A percentile compares a stretch with the other conserved stretches of the same genome.
Evolutionary conservation across 108 stramenopile species (phyloP).

Genomic region (Pseudonitzschia pungens): DNA sequence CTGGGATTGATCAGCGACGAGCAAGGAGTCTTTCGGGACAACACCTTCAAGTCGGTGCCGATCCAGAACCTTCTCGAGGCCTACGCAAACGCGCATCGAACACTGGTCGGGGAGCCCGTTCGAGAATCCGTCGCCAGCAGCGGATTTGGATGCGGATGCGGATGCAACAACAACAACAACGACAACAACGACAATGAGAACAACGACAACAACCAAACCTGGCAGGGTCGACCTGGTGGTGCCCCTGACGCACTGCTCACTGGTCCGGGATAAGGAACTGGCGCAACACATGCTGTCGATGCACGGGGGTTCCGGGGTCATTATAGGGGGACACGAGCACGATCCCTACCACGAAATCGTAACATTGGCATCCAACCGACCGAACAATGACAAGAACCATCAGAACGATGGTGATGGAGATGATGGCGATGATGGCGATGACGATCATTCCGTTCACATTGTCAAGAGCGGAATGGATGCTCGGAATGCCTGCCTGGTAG

Average conservation of each 20-base stretch:
- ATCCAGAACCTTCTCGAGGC: conserved; percentile 53
- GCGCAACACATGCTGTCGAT: conserved; percentile 40
- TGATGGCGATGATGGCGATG: not conserved
- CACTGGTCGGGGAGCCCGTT: conserved; percentile 13
- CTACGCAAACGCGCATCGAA: conserved; percentile 18
- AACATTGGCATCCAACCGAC: not conserved
- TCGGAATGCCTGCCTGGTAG: conserved; percentile 56
- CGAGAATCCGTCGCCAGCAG: conserved; percentile 1
- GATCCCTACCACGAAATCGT: conserved; percentile 55
- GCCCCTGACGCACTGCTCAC: conserved; percentile 70
- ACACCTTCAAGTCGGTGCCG: conserved; percentile 61
- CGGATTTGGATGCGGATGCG: too few relatives aligned
- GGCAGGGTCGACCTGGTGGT: conserved; percentile 41
- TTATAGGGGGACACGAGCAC: conserved; percentile 87
- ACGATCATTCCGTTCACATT: conserved; percentile 36
- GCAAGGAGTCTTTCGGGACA: conserved; percentile 58
- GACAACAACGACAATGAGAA: too few relatives aligned
- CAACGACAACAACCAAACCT: too few relatives aligned
- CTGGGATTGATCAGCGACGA: conserved; percentile 76
- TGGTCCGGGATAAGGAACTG: conserved; percentile 54
- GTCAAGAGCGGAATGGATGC: conserved; percentile 74
- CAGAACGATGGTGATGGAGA: not conserved
- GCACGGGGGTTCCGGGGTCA: conserved; percentile 35
- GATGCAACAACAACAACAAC: too few relatives aligned
- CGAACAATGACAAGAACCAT: not conserved